phyloP scores from a whole-genome alignment of 1,139 yeast genomes.

The Meyerozyma elateridarum region DNA sequence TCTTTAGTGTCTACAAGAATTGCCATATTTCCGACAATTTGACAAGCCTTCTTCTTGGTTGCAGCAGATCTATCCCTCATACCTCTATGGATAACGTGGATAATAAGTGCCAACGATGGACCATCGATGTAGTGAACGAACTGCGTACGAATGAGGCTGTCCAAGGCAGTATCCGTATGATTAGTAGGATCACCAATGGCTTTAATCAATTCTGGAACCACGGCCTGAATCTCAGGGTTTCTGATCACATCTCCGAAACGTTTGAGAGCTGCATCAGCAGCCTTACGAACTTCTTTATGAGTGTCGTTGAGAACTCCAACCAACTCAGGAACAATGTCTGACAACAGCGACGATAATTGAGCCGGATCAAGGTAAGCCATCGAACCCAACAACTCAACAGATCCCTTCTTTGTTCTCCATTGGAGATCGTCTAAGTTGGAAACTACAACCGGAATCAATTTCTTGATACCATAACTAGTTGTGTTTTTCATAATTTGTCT shows the following conservation, averaged over 20 bases:
- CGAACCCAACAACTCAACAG: constrained; percentile 91
- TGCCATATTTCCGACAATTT: constrained; percentile 98
- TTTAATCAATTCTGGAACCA: constrained; percentile 83
- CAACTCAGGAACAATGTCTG: constrained; percentile 90
- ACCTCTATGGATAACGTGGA: constrained; percentile 93
- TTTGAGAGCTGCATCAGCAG: constrained; percentile 85
- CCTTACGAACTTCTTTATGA: constrained; percentile 93
- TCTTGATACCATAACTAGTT: constrained; percentile 87
- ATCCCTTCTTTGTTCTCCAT: constrained; percentile 97
- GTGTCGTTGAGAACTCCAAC: constrained; percentile 93
- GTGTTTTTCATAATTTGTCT: constrained; percentile 85
- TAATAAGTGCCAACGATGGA: constrained; percentile 90
- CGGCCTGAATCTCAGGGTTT: constrained; percentile 89
- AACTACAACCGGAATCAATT: constrained; percentile 85
- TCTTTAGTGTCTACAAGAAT: constrained; percentile 88
- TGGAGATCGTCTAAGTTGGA: constrained; percentile 82
- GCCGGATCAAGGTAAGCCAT: constrained; percentile 98
- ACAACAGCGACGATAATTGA: constrained; percentile 83
- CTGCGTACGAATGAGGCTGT: constrained; percentile 81
- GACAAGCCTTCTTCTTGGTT: constrained; percentile 91
- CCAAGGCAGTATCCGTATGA: constrained; percentile 82
- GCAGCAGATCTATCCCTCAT: constrained; percentile 90
- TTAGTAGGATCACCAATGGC: constrained; percentile 97
- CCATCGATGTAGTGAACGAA: constrained; percentile 98
- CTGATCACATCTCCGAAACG: constrained; percentile 95